Base-by-base conservation (phyloP, 345 rosid species). In the Pugionium cornutum region DNA sequence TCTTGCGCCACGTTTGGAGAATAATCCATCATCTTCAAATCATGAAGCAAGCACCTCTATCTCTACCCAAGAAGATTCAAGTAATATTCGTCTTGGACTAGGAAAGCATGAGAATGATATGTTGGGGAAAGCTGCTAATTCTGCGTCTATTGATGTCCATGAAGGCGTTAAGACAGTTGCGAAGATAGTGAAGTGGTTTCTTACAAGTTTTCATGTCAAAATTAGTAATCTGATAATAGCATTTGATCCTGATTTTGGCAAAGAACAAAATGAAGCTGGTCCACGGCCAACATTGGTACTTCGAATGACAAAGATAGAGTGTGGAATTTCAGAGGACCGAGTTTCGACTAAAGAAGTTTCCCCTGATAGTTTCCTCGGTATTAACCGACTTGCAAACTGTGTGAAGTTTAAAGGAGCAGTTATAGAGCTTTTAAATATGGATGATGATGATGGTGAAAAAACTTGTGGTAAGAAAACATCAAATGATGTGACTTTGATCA, bases 141-240 rank as follows among this genome's bases (percentile, higher is more conserved):
- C 84, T 67, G 68, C 79, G 7, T 69, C 79, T 28, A 68, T 66
- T 47, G 87, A 86, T 84, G 86, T 94, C 66, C 99, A 94, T 68
- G 96, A 94, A 80, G 99, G 99, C 34, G 99, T 94, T 39, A 94
- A 90, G 81, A 82, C 89, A 5, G 92, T 94, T 76, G 99, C 97
- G 1, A 90, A 85, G 86, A 83, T 94, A 82, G 96, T 94, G 11
- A 94, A 85, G 58, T 85, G 92, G 97, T 79, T 94, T 70, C 82
- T 94, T 49, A 77, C 90, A 6, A 94, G 96, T 66, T 94, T 90
- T 75, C 82, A 83, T 74, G 76, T 88, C 54, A 88, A 79, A 67
- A 77, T 94, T 50, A 86, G 78, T 67, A 89, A 76, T 56, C 40
- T 88, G 76, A 86, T 94, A 11, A 74, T 94, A 79, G 99, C 96